These are phyloP conservation scores for Monotropa hypopitys DNA, from an alignment of 179 eudicot species.

Conservation along the genomic window DNA sequence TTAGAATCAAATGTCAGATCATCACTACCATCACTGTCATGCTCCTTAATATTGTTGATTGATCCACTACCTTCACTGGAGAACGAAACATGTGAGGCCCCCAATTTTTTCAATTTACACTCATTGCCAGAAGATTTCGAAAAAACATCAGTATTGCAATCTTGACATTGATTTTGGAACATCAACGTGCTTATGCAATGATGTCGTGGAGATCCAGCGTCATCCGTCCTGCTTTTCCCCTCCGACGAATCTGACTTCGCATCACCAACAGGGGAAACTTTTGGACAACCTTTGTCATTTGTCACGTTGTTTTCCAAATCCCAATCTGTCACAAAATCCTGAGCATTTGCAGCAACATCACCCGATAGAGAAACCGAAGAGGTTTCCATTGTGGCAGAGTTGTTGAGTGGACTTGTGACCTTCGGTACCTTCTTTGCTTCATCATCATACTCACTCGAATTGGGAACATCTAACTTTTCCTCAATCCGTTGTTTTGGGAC, in stretches of 20 bases:
- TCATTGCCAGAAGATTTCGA: slow-evolving; percentile 17
- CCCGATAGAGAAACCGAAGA: slow-evolving; percentile 18
- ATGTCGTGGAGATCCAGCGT: slow-evolving; percentile 7
- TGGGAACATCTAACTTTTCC: slow-evolving; percentile 14
- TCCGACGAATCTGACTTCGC: not conserved
- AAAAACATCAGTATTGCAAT: not conserved
- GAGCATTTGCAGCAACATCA: slow-evolving; percentile 18
- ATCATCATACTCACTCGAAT: slow-evolving; percentile 16
- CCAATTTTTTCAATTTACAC: slow-evolving; percentile 12
- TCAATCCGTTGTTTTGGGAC: slow-evolving; percentile 17
- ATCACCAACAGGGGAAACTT: slow-evolving; percentile 5
- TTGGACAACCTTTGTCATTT: slow-evolving; percentile 8
- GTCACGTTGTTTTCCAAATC: slow-evolving; percentile 13
- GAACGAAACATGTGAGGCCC: slow-evolving; percentile 21
- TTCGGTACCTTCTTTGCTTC: slow-evolving; percentile 15
- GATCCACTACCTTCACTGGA: slow-evolving; percentile 21
- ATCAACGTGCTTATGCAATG: slow-evolving; percentile 11
- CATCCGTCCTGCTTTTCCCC: slow-evolving; percentile 17
- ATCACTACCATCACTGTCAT: slow-evolving; percentile 21
- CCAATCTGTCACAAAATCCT: slow-evolving; percentile 17
- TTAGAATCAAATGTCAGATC: slow-evolving; percentile 23
- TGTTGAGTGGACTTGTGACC: slow-evolving; percentile 19
- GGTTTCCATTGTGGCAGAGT: slow-evolving; percentile 12
- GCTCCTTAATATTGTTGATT: slow-evolving; percentile 13
- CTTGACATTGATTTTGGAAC: slow-evolving; percentile 18